Percentiles rank a stretch among this genome's conserved stretches.
Conservation (phyloP, 805 yeast genomes). For the Saturnispora diversa region DNA sequence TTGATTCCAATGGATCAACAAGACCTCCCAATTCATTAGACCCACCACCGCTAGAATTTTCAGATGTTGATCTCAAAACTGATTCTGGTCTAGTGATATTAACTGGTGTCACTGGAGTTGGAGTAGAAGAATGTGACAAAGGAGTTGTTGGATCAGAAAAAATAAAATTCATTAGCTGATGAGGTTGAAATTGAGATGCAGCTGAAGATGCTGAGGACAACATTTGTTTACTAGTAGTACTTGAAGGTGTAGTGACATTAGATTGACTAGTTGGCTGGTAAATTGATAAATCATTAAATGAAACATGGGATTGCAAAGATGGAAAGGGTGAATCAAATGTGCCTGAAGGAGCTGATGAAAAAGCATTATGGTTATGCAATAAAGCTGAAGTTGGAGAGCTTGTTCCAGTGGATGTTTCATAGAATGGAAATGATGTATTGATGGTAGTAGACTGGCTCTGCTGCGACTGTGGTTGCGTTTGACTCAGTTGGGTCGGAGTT, state of each 20-base stretch:
- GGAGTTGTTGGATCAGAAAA: constrained; percentile 3
- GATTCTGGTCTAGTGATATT: neutral
- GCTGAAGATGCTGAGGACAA: constrained; percentile 1
- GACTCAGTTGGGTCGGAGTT: constrained; percentile 5
- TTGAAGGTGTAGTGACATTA: neutral
- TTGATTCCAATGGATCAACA: constrained; percentile 16
- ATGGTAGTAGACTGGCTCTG: neutral
- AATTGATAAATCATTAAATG: constrained; percentile 3
- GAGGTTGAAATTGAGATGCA: constrained; percentile 8
- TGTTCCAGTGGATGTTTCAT: neutral
- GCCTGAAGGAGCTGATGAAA: neutral
- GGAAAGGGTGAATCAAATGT: constrained; percentile 3
- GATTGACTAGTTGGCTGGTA: neutral
- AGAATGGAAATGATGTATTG: neutral
- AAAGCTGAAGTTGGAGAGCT: constrained; percentile 1
- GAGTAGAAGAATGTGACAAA: neutral
- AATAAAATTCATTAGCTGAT: constrained; percentile 5
- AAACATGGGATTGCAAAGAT: neutral
- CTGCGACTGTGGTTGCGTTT: constrained; percentile 9
- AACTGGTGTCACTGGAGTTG: neutral
- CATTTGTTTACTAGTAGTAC: neutral
- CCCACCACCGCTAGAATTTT: neutral
- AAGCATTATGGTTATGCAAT: neutral
- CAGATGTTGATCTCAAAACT: neutral
- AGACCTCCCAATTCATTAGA: neutral